These are phyloP conservation scores for Fraxinus americana DNA, from an alignment of 257 asterid genomes.

Conservation along the genomic window DNA sequence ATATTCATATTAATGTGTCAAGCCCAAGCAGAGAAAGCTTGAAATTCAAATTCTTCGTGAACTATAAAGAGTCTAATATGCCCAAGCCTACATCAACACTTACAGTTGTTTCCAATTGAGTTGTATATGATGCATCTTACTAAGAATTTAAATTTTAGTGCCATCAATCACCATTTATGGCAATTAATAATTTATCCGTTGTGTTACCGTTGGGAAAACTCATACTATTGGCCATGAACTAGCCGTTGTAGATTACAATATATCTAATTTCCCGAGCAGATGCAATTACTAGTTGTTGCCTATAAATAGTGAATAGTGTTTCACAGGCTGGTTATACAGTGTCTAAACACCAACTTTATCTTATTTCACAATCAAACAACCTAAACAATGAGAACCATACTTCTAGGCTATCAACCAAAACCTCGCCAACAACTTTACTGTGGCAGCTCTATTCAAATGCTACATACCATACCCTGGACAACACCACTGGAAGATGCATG, in stretches of 20 bases:
- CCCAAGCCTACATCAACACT: background rate
- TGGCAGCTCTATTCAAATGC: background rate
- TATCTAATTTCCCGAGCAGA: background rate
- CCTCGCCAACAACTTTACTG: background rate
- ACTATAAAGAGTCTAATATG: background rate
- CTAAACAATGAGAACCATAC: background rate
- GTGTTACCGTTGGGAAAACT: background rate
- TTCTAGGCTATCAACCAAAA: background rate
- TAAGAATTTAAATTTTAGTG: background rate
- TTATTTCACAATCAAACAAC: background rate
- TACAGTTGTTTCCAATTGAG: background rate
- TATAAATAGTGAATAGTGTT: background rate
- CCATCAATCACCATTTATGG: background rate
- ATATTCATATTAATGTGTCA: no score
- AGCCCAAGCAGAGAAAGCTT: background rate
- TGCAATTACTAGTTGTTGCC: background rate
- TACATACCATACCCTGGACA: conserved; percentile 1
- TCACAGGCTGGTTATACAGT: background rate
- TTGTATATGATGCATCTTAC: background rate
- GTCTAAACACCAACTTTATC: background rate
- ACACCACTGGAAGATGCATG: background rate
- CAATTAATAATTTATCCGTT: conserved; percentile 7
- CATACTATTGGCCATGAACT: background rate
- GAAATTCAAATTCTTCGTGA: background rate
- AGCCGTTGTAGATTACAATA: background rate